Evolutionary conservation across 257 asterid genomes (phyloP).

Genomic region (Solanum chilense): DNA sequence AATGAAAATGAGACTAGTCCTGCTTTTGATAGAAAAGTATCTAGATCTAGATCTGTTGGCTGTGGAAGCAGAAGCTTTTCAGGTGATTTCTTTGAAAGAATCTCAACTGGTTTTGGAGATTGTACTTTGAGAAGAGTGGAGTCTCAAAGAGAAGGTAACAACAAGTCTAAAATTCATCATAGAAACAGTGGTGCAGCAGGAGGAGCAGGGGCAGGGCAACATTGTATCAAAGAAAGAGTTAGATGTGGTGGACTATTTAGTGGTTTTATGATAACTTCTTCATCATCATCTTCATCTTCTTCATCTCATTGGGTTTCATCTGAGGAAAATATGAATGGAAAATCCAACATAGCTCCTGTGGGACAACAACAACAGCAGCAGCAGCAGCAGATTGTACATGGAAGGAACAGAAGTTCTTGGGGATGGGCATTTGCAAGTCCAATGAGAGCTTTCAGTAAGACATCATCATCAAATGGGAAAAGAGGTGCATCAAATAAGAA

Average conservation of each 20-base stretch:
- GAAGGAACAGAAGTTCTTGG: slow-evolving; percentile 78
- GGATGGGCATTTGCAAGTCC: slow-evolving; percentile 99
- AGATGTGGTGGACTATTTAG: slow-evolving; percentile 90
- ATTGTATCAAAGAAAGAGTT: slow-evolving; percentile 74
- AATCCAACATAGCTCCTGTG: slow-evolving; percentile 15
- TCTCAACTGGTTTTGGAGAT: slow-evolving; percentile 96
- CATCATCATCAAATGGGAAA: slow-evolving; percentile 25
- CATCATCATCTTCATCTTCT: slow-evolving; percentile 70
- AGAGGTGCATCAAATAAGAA: slow-evolving; percentile 46
- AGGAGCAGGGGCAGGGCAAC: slow-evolving; percentile 23
- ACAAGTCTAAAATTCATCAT: slow-evolving; percentile 29
- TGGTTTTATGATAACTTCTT: slow-evolving; percentile 76
- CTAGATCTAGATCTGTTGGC: slow-evolving; percentile 96
- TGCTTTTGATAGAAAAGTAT: slow-evolving; percentile 61
- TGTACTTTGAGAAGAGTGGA: slow-evolving; percentile 88
- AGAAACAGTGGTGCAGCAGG: slow-evolving; percentile 19
- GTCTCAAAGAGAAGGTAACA: slow-evolving; percentile 80
- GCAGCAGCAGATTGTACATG: slow-evolving; percentile 32
- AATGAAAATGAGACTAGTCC: slow-evolving; percentile 40
- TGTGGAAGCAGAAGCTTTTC: slow-evolving; percentile 98
- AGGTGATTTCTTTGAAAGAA: slow-evolving; percentile 90
- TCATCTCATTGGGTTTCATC: slow-evolving; percentile 58
- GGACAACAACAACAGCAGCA: slow-evolving; percentile 10
- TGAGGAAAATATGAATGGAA: slow-evolving; percentile 40
- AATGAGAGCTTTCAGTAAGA: slow-evolving; percentile 65